Evolutionary conservation across 805 yeast species (phyloP).

Genomic region (Yarrowia phangngaensis): DNA sequence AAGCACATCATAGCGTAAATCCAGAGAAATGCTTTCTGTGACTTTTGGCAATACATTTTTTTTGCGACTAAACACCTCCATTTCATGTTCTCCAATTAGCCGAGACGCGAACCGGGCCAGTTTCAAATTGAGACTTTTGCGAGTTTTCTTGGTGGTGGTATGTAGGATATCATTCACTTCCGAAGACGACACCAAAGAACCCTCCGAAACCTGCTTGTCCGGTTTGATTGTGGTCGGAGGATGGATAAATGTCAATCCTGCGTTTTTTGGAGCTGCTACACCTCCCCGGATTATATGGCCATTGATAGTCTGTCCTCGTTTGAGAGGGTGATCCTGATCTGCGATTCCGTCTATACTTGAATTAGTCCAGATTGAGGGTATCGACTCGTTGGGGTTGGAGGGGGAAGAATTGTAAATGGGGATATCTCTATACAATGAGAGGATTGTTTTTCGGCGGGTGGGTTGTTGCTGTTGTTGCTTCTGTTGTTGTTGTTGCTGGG

Average conservation of each 20-base stretch:
- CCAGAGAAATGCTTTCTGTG: constrained; percentile 20
- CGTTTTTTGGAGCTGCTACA: constrained; percentile 15
- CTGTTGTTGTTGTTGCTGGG: constrained; percentile 6
- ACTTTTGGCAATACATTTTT: constrained; percentile 11
- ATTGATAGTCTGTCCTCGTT: constrained; percentile 13
- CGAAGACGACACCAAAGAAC: constrained; percentile 8
- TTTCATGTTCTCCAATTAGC: constrained; percentile 20
- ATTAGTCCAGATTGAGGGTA: constrained; percentile 24
- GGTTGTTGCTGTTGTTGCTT: constrained; percentile 2
- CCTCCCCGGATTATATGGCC: constrained; percentile 24
- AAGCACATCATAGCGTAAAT: constrained; percentile 33
- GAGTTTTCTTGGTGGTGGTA: constrained; percentile 2
- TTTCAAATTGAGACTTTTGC: constrained; percentile 15
- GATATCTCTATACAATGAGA: constrained; percentile 30
- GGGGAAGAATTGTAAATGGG: constrained; percentile 8
- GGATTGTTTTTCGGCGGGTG: constrained; percentile 30
- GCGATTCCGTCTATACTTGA: constrained; percentile 17
- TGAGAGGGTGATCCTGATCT: constrained; percentile 15
- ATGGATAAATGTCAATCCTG: constrained; percentile 17
- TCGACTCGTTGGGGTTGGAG: constrained; percentile 10
- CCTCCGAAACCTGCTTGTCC: constrained; percentile 5
- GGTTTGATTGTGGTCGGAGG: constrained; percentile 14
- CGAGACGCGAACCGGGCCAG: constrained; percentile 18
- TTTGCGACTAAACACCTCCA: constrained; percentile 22
- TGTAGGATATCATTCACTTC: constrained; percentile 16